Conservation (phyloP, 306 rosid species). For the Quercus rubra region DNA sequence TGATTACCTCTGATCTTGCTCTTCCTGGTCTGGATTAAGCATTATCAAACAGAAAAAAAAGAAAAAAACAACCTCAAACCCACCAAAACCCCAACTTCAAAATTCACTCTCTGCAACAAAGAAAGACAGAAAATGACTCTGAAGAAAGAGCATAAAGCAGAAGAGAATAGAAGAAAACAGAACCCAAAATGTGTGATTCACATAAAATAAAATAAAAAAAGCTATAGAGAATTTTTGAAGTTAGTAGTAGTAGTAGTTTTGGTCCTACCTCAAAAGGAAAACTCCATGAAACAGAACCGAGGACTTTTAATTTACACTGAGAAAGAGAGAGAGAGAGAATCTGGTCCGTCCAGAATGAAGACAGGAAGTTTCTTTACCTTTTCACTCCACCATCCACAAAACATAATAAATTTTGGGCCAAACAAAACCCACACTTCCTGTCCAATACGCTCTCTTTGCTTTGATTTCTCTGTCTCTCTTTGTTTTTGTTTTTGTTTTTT, state of each 20-base stretch:
- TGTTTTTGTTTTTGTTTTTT: background rate
- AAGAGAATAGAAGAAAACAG: slow-evolving; percentile 18
- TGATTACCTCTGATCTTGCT: slow-evolving; percentile 61
- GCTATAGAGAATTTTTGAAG: background rate
- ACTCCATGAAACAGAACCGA: slow-evolving; percentile 37
- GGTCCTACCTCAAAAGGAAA: slow-evolving; percentile 15
- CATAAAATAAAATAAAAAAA: background rate
- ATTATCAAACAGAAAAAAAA: slow-evolving; percentile 15
- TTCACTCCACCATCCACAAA: background rate
- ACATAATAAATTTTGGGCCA: background rate
- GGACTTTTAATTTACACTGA: slow-evolving; percentile 23
- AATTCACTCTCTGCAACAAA: slow-evolving; percentile 23
- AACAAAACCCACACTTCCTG: background rate
- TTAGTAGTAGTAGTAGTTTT: background rate
- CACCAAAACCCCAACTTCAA: slow-evolving; percentile 17
- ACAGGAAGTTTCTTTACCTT: slow-evolving; percentile 15
- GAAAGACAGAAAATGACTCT: background rate
- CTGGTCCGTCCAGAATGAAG: slow-evolving; percentile 30
- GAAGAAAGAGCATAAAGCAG: slow-evolving; percentile 1
- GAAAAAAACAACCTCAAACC: background rate
- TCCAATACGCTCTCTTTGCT: background rate
- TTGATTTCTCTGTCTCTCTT: background rate
- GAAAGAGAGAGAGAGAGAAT: background rate
- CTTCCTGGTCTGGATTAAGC: slow-evolving; percentile 53
- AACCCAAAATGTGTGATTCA: slow-evolving; percentile 15